Conservation (phyloP, 805 yeast genomes). For the Candida nonsorbophila region DNA sequence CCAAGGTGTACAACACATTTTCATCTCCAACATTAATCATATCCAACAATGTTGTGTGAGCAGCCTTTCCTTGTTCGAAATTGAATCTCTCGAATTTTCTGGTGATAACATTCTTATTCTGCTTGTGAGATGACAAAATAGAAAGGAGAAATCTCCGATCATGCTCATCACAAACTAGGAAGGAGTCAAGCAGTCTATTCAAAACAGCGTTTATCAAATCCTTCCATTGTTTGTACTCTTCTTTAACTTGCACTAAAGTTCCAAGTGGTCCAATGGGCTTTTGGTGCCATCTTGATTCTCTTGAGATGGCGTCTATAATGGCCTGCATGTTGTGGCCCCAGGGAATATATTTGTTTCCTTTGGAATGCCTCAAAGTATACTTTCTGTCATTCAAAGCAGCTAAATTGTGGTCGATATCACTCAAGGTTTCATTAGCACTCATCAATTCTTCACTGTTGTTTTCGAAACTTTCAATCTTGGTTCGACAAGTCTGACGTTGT, state of each 20-base stretch:
- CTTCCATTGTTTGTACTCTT: conserved; percentile 51
- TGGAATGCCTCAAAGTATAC: conserved; percentile 11
- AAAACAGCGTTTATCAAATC: conserved; percentile 55
- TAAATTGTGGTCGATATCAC: too few relatives aligned
- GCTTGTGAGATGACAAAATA: conserved; percentile 20
- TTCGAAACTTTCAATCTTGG: too few relatives aligned
- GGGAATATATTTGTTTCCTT: conserved; percentile 36
- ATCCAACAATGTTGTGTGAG: conserved; percentile 51
- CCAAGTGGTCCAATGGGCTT: conserved; percentile 84
- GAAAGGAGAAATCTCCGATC: conserved; percentile 44
- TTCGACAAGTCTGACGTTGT: neutral
- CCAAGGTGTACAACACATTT: conserved; percentile 52
- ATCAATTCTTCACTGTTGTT: too few relatives aligned
- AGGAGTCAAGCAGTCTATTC: conserved; percentile 48
- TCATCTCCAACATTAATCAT: conserved; percentile 52
- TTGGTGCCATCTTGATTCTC: conserved; percentile 25
- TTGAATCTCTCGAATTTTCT: conserved; percentile 56
- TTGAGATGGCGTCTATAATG: conserved; percentile 39
- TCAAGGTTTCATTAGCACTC: too few relatives aligned
- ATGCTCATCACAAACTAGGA: conserved; percentile 58
- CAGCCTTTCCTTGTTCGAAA: conserved; percentile 42
- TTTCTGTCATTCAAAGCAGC: conserved; percentile 7
- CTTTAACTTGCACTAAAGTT: conserved; percentile 48
- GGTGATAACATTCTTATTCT: conserved; percentile 42
- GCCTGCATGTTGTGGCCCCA: conserved; percentile 45